Evolutionary conservation across 2,329 filamentous ascomycete genomes (phyloP).

Genomic region (Phyllosticta citriasiana): DNA sequence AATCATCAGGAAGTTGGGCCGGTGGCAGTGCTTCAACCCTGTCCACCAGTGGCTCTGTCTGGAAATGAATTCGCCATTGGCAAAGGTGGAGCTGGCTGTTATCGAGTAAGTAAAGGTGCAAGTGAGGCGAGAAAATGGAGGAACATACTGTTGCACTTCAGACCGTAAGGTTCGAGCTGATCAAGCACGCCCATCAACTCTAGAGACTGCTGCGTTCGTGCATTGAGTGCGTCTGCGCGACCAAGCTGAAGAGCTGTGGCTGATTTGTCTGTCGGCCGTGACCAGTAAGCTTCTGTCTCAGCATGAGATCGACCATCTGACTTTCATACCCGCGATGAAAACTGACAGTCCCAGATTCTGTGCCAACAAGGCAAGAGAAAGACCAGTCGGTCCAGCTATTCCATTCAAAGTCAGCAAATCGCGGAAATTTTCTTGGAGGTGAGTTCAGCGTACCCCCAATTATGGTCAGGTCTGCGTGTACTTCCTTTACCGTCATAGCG

Average conservation of each 20-base stretch:
- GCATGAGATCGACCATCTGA: background rate
- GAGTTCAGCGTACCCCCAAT: slow-evolving; percentile 12
- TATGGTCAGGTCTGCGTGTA: slow-evolving; percentile 10
- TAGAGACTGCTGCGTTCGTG: slow-evolving; percentile 40
- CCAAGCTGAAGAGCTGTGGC: slow-evolving; percentile 30
- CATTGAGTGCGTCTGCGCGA: slow-evolving; percentile 40
- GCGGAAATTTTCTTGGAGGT: background rate
- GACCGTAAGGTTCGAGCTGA: slow-evolving; percentile 32
- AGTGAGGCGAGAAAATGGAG: background rate
- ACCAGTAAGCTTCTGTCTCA: background rate
- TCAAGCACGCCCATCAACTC: slow-evolving; percentile 36
- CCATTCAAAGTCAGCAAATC: background rate
- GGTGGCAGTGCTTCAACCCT: slow-evolving; percentile 34
- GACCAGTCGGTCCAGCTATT: slow-evolving; percentile 37
- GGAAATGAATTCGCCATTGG: slow-evolving; percentile 38
- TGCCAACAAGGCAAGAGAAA: slow-evolving; percentile 36
- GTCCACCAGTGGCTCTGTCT: slow-evolving; percentile 42
- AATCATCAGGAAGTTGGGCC: slow-evolving; percentile 43
- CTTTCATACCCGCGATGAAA: slow-evolving; percentile 23
- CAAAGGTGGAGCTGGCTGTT: slow-evolving; percentile 39
- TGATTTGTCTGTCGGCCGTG: slow-evolving; percentile 1
- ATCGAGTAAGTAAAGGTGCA: background rate
- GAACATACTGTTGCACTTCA: slow-evolving; percentile 40
- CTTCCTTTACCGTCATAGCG: slow-evolving; percentile 6
- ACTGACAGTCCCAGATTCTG: slow-evolving; percentile 34